Evolutionary conservation across 345 rosid genomes (phyloP).

Genomic region (Trapa bicornis): DNA sequence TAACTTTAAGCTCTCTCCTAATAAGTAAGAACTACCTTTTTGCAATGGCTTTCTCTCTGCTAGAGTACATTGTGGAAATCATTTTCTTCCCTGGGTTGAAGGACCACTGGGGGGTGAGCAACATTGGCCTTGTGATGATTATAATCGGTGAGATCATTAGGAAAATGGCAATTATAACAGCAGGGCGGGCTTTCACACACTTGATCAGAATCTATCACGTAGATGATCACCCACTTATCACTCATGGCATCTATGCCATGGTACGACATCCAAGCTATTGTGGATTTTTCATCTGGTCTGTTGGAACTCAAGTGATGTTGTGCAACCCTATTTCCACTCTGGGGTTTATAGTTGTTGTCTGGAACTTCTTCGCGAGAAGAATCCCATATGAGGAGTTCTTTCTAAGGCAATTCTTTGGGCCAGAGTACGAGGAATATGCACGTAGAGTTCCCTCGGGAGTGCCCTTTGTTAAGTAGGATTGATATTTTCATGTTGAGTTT

Average conservation of each 20-base stretch:
- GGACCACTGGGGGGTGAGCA: conserved; percentile 31
- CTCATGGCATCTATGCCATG: conserved; percentile 24
- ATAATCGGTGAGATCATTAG: conserved; percentile 26
- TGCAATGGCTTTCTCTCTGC: conserved; percentile 26
- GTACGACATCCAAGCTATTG: conserved; percentile 35
- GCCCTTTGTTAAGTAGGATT: conserved; percentile 10
- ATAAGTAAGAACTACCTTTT: conserved; percentile 26
- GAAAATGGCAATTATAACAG: conserved; percentile 34
- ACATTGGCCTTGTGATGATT: conserved; percentile 22
- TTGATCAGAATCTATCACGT: conserved; percentile 23
- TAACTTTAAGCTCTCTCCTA: conserved; percentile 24
- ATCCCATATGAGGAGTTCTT: conserved; percentile 14
- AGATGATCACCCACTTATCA: conserved; percentile 28
- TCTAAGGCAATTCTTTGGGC: conserved; percentile 14
- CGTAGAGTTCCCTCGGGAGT: conserved; percentile 14
- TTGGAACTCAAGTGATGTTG: conserved; percentile 37
- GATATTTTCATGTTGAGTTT: background rate
- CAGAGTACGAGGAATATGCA: conserved; percentile 8
- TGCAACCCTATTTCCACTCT: conserved; percentile 28
- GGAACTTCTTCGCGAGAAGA: conserved; percentile 17
- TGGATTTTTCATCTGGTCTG: conserved; percentile 36
- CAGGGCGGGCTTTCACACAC: conserved; percentile 32
- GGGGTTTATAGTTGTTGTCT: conserved; percentile 25
- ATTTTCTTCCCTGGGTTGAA: conserved; percentile 26
- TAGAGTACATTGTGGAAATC: conserved; percentile 28